A percentile compares a stretch with the other conserved stretches of the same genome.
phyloP scores from a whole-genome alignment of 2,329 filamentous ascomycete species.

The Zelopaecilomyces penicillatus region DNA sequence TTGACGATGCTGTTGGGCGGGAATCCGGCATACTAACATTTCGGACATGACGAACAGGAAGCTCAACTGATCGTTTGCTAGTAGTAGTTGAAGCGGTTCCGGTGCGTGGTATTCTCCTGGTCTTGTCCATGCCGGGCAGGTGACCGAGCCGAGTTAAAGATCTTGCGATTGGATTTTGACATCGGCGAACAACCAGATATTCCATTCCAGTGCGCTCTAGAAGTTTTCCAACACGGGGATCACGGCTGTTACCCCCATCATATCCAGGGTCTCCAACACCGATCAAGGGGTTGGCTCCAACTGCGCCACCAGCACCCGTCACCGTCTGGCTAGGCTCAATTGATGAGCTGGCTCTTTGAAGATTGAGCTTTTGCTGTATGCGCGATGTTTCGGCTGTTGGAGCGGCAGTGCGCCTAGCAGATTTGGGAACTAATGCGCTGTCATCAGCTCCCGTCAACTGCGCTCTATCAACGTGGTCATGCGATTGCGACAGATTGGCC shows the following conservation, averaged over 20 bases:
- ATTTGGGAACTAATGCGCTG: slow-evolving; percentile 40
- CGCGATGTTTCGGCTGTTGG: slow-evolving; percentile 50
- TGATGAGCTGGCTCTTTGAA: slow-evolving; percentile 64
- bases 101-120: slow-evolving; percentile 38
- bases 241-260: slow-evolving; percentile 41
- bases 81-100: slow-evolving; percentile 28
- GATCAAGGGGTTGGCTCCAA: slow-evolving; percentile 38
- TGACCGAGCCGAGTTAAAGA: slow-evolving; percentile 42
- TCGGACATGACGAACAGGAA: slow-evolving; percentile 26
- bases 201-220: slow-evolving; percentile 64
- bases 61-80: slow-evolving; percentile 26
- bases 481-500: slow-evolving; percentile 23
- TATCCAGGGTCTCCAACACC: slow-evolving; percentile 47
- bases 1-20: slow-evolving; percentile 21
- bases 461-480: slow-evolving; percentile 15
- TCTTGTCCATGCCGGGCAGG: slow-evolving; percentile 44
- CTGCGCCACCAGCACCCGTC: slow-evolving; percentile 26
- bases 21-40: slow-evolving; percentile 31
- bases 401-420: slow-evolving; percentile 29
- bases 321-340: slow-evolving; percentile 53
- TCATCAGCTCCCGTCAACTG: slow-evolving; percentile 27
- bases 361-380: slow-evolving; percentile 67
- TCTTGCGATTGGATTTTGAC: slow-evolving; percentile 61
- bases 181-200: slow-evolving; percentile 64
- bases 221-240: slow-evolving; percentile 55